Evolutionary conservation across 2,329 filamentous ascomycete species (phyloP).

Genomic region (Epichloe typhina): DNA sequence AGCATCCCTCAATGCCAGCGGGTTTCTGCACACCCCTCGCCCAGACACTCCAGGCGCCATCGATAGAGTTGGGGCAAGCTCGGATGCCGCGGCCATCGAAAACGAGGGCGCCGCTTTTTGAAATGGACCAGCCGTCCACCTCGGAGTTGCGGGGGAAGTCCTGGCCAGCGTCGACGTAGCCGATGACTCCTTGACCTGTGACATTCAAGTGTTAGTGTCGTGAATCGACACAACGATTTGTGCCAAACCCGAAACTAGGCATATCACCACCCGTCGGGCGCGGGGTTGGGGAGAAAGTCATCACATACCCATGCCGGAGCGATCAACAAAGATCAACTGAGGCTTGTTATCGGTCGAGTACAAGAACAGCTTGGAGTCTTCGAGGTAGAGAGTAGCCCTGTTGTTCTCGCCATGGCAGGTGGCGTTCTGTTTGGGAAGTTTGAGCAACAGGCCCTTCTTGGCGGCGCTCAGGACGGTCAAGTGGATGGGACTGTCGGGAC

Average conservation of each 20-base stretch:
- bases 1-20: background rate
- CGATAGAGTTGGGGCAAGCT: conserved; percentile 37
- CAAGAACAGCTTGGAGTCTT: conserved; percentile 33
- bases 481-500: conserved; percentile 36
- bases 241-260: no score
- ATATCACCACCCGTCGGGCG: no score
- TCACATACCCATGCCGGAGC: conserved; percentile 42
- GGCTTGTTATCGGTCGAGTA: conserved; percentile 25
- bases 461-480: conserved; percentile 31
- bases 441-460: conserved; percentile 28
- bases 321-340: conserved; percentile 41
- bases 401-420: conserved; percentile 31
- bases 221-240: no score
- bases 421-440: conserved; percentile 31
- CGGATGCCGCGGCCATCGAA: conserved; percentile 32
- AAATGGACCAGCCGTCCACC: conserved; percentile 32
- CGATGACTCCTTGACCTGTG: conserved; percentile 37
- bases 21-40: conserved; percentile 7
- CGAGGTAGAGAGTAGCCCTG: conserved; percentile 36
- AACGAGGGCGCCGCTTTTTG: conserved; percentile 25
- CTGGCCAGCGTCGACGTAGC: conserved; percentile 35
- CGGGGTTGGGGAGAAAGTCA: background rate
- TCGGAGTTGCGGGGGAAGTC: conserved; percentile 29
- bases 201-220: conserved; percentile 1
- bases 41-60: conserved; percentile 30